Evolutionary conservation across 345 rosid species (phyloP), one percentile per base, ranked within the genome.

Genomic region (Eucalyptus regnans): DNA sequence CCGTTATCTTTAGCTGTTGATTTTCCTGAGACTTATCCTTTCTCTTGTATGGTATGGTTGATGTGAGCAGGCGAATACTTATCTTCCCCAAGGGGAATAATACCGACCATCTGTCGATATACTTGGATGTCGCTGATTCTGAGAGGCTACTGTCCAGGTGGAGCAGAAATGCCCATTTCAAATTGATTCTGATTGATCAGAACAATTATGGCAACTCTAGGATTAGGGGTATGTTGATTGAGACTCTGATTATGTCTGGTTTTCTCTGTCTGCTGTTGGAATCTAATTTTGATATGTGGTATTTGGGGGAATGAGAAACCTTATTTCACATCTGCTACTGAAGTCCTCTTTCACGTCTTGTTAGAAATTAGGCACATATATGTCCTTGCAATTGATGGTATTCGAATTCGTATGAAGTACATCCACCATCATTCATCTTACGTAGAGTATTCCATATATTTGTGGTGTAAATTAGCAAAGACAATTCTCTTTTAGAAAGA

Each of bases 31-130:
- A 92, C 86, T 90, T 93, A 89, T 92, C 95, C 3, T 88, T 93
- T 91, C 94, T 92, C 89, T 52, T 95, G 60, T 93, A 90, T 89
- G 95, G 93, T 86, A 93, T 94, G 23, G 95, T 94, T 88, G 87
- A 92, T n/a, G 83, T 91, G 49, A 17, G 44, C 50, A 86, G 90
- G 90, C 60, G 88, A 62, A 64, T 89, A 27, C 50, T 66, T 22
- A 17, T 90, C 18, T 90, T 66, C 50, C 91, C 92, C 11, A 92
- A 89, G 60, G 91, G 92, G 84, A 90, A 64, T 86, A 88, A 87
- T 43, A 88, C 71, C 44, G 91, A 90, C 49, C 48, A 88, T 87
- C 80, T 90, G 86, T 89, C 92, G 4, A 88, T 92, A 48, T 90
- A 89, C 48, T 80, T 92, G 86, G 92, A 87, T 14, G 93, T 89